These are phyloP conservation scores for Colletotrichum gloeosporioides DNA, from an alignment of 2,329 filamentous ascomycete genomes.

Conservation along the genomic window DNA sequence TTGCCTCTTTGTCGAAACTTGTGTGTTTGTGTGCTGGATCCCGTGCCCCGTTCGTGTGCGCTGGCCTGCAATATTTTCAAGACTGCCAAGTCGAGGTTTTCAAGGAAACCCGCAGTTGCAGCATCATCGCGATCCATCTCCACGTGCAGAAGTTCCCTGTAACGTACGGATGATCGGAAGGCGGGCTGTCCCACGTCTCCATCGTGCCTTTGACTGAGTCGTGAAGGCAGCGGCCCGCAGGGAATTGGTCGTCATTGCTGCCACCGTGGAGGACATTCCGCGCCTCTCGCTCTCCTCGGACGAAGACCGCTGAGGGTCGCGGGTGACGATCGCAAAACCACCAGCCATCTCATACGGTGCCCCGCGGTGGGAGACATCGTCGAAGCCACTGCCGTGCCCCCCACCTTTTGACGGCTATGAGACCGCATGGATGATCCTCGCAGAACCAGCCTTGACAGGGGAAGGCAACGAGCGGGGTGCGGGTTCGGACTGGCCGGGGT, in stretches of 20 bases:
- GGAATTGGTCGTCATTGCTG: neutral
- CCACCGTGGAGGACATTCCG: neutral
- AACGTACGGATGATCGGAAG: conserved; percentile 6
- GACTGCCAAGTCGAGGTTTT: neutral
- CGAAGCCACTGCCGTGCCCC: conserved; percentile 2
- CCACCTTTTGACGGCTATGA: conserved; percentile 1
- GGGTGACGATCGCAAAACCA: neutral
- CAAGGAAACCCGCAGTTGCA: conserved; percentile 3
- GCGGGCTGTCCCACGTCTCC: neutral
- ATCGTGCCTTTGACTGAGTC: conserved; percentile 4
- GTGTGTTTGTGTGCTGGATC: neutral
- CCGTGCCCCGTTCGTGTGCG: neutral
- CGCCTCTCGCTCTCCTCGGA: conserved; percentile 7
- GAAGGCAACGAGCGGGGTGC: neutral
- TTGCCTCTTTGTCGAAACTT: neutral
- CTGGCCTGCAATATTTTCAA: neutral
- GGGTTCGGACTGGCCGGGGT: conserved; percentile 15
- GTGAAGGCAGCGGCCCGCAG: neutral
- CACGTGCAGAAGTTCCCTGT: neutral
- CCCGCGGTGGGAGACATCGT: conserved; percentile 5
- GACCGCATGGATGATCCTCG: conserved; percentile 16
- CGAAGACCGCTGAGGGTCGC: neutral
- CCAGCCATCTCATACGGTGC: neutral
- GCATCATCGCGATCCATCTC: neutral
- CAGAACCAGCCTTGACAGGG: conserved; percentile 2